Percentiles rank a stretch among this genome's conserved stretches.
phyloP scores from a whole-genome alignment of 768 basidiomycete genomes.

The Lepiota brunneoincarnata region DNA sequence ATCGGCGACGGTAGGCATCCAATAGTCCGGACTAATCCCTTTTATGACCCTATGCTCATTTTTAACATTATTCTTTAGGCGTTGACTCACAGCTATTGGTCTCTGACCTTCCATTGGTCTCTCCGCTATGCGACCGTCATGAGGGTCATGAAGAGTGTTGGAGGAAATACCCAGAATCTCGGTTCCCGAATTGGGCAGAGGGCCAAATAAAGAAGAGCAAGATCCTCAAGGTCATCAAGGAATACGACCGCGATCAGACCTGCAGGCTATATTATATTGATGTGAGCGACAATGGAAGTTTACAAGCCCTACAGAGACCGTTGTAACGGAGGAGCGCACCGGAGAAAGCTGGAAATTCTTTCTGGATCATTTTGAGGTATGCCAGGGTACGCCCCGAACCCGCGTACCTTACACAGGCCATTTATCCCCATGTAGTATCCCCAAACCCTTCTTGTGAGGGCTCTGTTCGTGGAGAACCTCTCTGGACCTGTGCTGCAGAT shows the following conservation, averaged over 20 bases:
- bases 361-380: too few species aligned
- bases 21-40: too few species aligned
- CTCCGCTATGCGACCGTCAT: slow-evolving; percentile 33
- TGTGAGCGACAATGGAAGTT: too few species aligned
- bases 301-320: too few species aligned
- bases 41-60: neutral
- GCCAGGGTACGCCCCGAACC: too few species aligned
- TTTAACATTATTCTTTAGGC: slow-evolving; percentile 20
- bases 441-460: slow-evolving; percentile 39
- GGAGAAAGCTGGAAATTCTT: too few species aligned
- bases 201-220: slow-evolving; percentile 40
- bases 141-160: slow-evolving; percentile 34
- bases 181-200: slow-evolving; percentile 57
- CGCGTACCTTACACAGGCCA: too few species aligned
- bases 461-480: slow-evolving; percentile 51
- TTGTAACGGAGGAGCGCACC: too few species aligned
- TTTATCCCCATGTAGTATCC: neutral
- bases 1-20: slow-evolving; percentile 30
- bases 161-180: slow-evolving; percentile 40
- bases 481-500: slow-evolving; percentile 53
- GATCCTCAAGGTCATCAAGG: slow-evolving; percentile 32
- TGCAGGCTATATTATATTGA: too few species aligned
- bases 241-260: slow-evolving; percentile 20
- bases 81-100: slow-evolving; percentile 33
- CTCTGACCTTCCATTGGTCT: slow-evolving; percentile 30